Base-by-base conservation (phyloP, 2,329 filamentous ascomycete species). In the Diaporthe sp. region DNA sequence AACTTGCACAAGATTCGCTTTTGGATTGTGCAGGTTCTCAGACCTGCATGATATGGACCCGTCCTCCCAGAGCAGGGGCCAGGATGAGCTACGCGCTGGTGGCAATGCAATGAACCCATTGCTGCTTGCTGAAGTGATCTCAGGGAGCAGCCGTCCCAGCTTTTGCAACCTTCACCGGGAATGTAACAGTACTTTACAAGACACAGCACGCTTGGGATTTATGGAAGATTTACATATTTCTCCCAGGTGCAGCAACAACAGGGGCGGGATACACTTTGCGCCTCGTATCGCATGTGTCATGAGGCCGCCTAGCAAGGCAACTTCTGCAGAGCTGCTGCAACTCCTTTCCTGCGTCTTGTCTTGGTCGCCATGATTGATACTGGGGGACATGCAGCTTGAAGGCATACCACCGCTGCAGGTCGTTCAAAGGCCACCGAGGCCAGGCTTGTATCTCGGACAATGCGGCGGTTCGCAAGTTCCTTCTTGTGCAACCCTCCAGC, bases 391-490 rank as follows among this genome's bases (percentile, higher is more conserved):
- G 68, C 51, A 61, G 7, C 42, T 8, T 51, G 60, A 46, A 44
- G 31, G n/a, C 60, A 49, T 42, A 49, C 61, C 34, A 22, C 28
- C 44, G 55, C 61, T 70, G 39, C 53, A 31, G 17, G 42, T 34
- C 6, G 34, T 70, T 22, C 42, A 57, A 9, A 39, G 72, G 58
- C 53, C 34, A 39, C 53, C 51, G 22, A 51, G 67, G 46, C 68
- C 57, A 57, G 37, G 55, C 44, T 39, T 76, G 72, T 73, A 70
- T 61, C 72, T 65, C 60, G 44, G 61, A 68, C 49, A 37, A 46
- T 67, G 72, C 72, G 28, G 28, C 34, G 42, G 58, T 34, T 55
- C 58, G 68, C 68, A 60, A 67, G 49, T 62, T 39, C 49, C 72
- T 60, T 13, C 25, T 61, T 57, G 68, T 76, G 55, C 53, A 31